Evolutionary conservation across 768 basidiomycete genomes (phyloP), one percentile per base, ranked within the genome.

Genomic region (Mycena crocata): DNA sequence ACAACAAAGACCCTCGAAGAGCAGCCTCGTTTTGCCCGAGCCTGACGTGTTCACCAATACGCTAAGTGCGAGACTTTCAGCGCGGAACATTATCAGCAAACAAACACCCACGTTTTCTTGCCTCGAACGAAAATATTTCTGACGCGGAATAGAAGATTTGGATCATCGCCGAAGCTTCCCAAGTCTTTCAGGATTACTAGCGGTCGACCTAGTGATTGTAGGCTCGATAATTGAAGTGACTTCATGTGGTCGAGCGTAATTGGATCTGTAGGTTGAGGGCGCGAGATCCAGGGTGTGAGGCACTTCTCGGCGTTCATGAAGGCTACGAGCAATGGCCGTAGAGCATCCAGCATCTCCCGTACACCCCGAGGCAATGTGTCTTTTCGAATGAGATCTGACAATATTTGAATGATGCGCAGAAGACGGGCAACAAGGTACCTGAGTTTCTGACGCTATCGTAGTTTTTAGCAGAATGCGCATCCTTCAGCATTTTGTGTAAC

Each of bases 71-170:
- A 14, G 17, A 6, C 23, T 4, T 48, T 14, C 9, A 10, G 12
- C 23, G 6, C 24, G 7, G 23, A 51, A 34, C 14, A n/a, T 7
- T 34, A 19, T 23, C 4, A 17, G 10, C 5, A 77, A n/a, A n/a
- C n/a, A n/a, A n/a, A n/a, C n/a, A n/a, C 82, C 63, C 50, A 83
- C 81, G 82, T 83, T 64, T 83, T 82, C 49, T 78, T 82, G 39
- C 82, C 79, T 21, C 81, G 75, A 77, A 82, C 80, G 64, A 85
- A 85, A 17, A 85, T 79, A 50, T 83, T 82, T 14, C 75, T 67
- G 7, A 84, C 67, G 21, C 83, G 76, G 34, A 62, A 65, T n/a
- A 76, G 65, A 19, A 84, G 73, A 21, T 71, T 37, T 14, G 67
- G 61, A 31, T 83, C 79, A 5, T 68, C 59, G n/a, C 67, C 68